Base-by-base conservation (phyloP, 139 green algal species). In the Yamagishiella unicocca region DNA sequence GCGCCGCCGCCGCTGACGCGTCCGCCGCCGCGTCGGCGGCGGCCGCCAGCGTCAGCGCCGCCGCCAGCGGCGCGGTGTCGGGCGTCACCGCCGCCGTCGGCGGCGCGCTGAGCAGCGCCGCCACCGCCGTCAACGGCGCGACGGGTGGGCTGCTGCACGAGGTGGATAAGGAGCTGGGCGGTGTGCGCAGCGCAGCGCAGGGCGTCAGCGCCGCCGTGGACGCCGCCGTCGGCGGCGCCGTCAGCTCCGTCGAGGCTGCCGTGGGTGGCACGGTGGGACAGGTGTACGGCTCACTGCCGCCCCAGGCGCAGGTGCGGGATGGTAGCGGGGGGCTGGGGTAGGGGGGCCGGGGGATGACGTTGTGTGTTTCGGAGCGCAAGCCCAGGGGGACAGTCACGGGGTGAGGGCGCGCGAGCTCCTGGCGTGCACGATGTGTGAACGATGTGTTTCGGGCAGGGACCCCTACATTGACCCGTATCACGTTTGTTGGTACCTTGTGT, bases 241-340 rank as follows among this genome's bases (percentile, higher is more conserved):
- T 85, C 31, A 37, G 62, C 42, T 19, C 53, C 2, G 37, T 73
- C 25, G 7, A 42, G 40, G 29, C 61, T 40, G n/a, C 78, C 14
- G 25, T 85, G 17, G 61, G 61, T 19, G 40, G 42, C n/a, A 42
- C 33, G 38, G 66, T 33, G 38, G 38, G 7, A 4, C 54, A 70
- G 25, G 78, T 68, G 61, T 85, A 85, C 42, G 25, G 33, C n/a
- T 7, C 58, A 25, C 78, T 85, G 58, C 78, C 78, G 8, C 40
- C 58, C 38, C 78, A 72, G 17, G 78, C 61, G 27, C 76, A 83
- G 54, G 76, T 83, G 54, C 4, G 76, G 27, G 40, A 25, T 55
- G n/a, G n/a, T n/a, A n/a, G n/a, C n/a, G n/a, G n/a, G n/a, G n/a
- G n/a, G n/a, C n/a, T n/a, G n/a, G n/a, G n/a, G n/a, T n/a, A n/a